Conservation (phyloP, 192 early-diverging fungal genomes). For the Endogone sp. region DNA sequence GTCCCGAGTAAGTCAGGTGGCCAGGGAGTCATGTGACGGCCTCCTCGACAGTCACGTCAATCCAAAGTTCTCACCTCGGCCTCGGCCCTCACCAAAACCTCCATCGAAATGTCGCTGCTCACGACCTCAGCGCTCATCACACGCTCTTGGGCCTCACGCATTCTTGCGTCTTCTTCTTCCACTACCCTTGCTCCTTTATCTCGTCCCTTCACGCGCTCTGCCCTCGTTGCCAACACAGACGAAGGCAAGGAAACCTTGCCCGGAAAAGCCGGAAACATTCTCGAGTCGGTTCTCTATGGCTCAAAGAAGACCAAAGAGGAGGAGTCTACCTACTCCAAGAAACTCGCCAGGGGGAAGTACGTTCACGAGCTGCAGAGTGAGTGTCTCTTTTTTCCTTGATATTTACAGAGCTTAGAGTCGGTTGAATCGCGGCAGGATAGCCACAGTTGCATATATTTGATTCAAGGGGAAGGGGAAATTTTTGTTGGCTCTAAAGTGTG, state of each 20-base stretch:
- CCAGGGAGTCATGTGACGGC: too few species aligned
- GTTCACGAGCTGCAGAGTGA: conserved; percentile 84
- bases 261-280: conserved; percentile 35
- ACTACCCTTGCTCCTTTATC: neutral
- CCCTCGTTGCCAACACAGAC: neutral
- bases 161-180: neutral
- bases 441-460: too few species aligned
- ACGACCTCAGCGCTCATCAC: neutral
- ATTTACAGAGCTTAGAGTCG: conserved; percentile 3
- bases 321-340: conserved; percentile 65
- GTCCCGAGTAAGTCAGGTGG: too few species aligned
- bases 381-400: conserved; percentile 10
- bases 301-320: conserved; percentile 61
- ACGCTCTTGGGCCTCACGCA: neutral
- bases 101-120: neutral
- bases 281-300: conserved; percentile 70
- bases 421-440: too few species aligned
- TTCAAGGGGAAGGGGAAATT: too few species aligned
- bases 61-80: neutral
- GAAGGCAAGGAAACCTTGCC: neutral
- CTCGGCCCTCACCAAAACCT: neutral
- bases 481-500: too few species aligned
- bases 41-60: too few species aligned
- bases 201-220: neutral
- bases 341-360: conserved; percentile 81